Evolutionary conservation across 768 basidiomycete genomes (phyloP), one percentile per base, ranked within the genome.

Genomic region (Ephemerocybe angulata): DNA sequence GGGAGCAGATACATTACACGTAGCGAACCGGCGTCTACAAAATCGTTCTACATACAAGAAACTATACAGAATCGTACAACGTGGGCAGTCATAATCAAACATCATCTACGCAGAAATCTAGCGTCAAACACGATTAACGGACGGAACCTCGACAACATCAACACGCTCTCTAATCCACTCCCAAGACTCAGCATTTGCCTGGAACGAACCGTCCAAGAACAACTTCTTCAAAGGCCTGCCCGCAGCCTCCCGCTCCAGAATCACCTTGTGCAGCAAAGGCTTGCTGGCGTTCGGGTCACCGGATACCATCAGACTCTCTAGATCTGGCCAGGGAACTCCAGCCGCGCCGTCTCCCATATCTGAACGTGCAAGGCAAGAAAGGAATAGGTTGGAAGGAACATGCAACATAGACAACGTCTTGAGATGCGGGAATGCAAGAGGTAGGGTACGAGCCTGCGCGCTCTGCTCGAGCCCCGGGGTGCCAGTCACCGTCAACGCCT

Each of bases 221-320:
- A 70, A 50, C 49, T 40, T 59, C 46, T 28, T 25, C 17, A 69
- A 29, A 3, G 68, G 65, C 2, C 30, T 40, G 4, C 62, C 62
- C 15, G 58, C 29, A 6, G 42, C 38, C 31, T 58, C 50, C 13
- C 67, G 64, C 12, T 42, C 42, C 8, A 11, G 22, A 24, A 72
- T 60, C 1, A 66, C 58, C 22, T 60, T 61, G 40, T 68, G 66
- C 13, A 72, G 59, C 13, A 70, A 65, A 11, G 66, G 67, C 52
- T 59, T 63, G 44, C 64, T 67, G 11, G 60, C 53, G 27, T 59
- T 46, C 5, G 63, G 27, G 51, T 70, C 68, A 0, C 63, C 60
- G 33, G 35, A 54, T 21, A 70, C 57, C 19, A 59, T 57, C 37
- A 70, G 57, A 4, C 53, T 57, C 37, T 57, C 54, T 6, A 70